Conservation (phyloP, 73 alveolate genomes). For the Diophrys appendiculata region DNA sequence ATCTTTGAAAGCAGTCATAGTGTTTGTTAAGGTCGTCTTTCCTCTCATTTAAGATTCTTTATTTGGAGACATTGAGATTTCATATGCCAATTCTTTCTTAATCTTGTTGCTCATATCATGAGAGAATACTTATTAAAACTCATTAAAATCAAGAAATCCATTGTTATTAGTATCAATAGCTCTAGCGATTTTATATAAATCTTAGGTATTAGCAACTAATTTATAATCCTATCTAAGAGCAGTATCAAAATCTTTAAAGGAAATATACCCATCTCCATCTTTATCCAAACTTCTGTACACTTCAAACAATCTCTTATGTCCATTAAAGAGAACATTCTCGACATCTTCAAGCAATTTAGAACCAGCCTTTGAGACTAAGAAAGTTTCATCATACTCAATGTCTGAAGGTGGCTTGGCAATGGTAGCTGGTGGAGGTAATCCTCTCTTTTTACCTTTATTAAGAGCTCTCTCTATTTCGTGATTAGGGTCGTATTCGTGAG, state of each 20-base stretch:
- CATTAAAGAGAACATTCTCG: constrained; percentile 46
- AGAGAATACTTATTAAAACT: constrained; percentile 33
- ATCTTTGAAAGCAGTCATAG: not conserved
- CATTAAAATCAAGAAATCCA: constrained; percentile 54
- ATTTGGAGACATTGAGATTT: not conserved
- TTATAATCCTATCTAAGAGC: constrained; percentile 25
- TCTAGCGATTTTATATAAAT: constrained; percentile 16
- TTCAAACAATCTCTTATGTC: constrained; percentile 33
- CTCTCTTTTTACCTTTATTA: constrained; percentile 24
- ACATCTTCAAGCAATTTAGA: constrained; percentile 28
- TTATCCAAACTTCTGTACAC: constrained; percentile 45
- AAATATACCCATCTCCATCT: constrained; percentile 65
- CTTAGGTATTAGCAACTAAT: constrained; percentile 25
- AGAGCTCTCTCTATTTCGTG: constrained; percentile 30
- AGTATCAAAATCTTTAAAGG: constrained; percentile 60
- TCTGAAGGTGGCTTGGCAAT: constrained; percentile 22
- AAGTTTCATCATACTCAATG: constrained; percentile 12
- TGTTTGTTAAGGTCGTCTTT: not conserved
- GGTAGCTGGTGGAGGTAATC: constrained; percentile 50
- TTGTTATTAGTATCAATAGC: constrained; percentile 36
- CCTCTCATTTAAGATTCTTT: not conserved
- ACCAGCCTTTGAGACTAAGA: constrained; percentile 12
- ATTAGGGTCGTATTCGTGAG: constrained; percentile 5
- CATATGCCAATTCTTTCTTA: not conserved
- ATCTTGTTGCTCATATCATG: constrained; percentile 30